phyloP scores from a whole-genome alignment of 805 yeast genomes.

The Kodamaea lidongshanica region DNA sequence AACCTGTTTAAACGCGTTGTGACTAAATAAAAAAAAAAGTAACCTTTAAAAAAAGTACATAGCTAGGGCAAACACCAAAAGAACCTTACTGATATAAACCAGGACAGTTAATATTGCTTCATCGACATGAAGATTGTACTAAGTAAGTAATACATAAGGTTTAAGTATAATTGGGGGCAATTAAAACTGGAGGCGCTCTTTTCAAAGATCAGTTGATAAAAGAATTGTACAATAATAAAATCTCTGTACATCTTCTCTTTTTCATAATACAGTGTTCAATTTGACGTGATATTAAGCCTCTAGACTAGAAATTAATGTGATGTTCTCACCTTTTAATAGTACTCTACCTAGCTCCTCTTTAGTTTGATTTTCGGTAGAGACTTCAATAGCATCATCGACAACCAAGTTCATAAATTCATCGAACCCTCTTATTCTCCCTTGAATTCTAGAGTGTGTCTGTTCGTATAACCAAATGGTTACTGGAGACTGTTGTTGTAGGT shows the following conservation, averaged over 20 bases:
- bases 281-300: no score
- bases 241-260: background rate
- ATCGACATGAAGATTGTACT: no score
- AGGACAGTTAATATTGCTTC: no score
- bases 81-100: no score
- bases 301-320: conserved; percentile 57
- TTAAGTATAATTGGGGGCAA: no score
- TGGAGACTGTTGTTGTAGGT: conserved; percentile 69
- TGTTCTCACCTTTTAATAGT: conserved; percentile 88
- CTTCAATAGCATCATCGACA: conserved; percentile 57
- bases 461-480: conserved; percentile 90
- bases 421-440: conserved; percentile 84
- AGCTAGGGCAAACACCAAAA: no score
- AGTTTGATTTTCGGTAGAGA: conserved; percentile 45
- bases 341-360: conserved; percentile 63
- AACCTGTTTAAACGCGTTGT: no score
- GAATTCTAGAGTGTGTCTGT: conserved; percentile 68
- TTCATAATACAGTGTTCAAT: background rate
- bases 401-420: conserved; percentile 94
- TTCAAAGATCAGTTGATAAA: background rate
- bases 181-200: background rate
- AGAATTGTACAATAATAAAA: background rate
- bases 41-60: no score
- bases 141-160: no score
- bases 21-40: no score